A percentile compares a stretch with the other conserved stretches of the same genome.
These are phyloP conservation scores for Dalechampia spathulata DNA, from an alignment of 441 rosid species.

Conservation along the genomic window DNA sequence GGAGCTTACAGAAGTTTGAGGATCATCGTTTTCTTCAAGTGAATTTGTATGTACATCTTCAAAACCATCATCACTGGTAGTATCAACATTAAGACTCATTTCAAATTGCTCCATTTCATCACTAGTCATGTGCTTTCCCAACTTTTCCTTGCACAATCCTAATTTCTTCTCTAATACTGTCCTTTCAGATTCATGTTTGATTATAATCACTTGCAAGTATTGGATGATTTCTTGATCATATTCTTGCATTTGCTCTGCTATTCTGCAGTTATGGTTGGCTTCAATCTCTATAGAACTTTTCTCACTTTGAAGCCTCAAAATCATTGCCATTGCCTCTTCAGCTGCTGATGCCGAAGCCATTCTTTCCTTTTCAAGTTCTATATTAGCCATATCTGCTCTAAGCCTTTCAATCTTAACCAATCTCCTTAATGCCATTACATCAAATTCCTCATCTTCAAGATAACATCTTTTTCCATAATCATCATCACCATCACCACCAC, in stretches of 20 bases:
- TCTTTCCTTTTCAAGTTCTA: conserved; percentile 74
- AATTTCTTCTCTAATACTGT: conserved; percentile 27
- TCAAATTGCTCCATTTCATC: conserved; percentile 22
- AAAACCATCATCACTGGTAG: conserved; percentile 15
- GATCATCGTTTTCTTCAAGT: conserved; percentile 11
- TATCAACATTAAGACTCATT: conserved; percentile 6
- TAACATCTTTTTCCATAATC: conserved; percentile 23
- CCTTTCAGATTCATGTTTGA: conserved; percentile 36
- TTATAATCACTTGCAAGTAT: conserved; percentile 43
- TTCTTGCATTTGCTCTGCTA: conserved; percentile 50
- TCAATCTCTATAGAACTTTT: conserved; percentile 53
- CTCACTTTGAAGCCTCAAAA: conserved; percentile 63
- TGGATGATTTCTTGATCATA: conserved; percentile 51
- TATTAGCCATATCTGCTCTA: conserved; percentile 28
- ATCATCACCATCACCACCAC: conserved; percentile 3
- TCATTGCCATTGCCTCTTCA: conserved; percentile 85
- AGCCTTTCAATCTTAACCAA: conserved; percentile 54
- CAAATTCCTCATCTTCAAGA: conserved; percentile 49
- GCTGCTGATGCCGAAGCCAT: conserved; percentile 63
- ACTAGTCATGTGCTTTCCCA: conserved; percentile 11
- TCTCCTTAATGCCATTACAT: conserved; percentile 43
- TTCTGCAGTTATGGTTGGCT: conserved; percentile 49
- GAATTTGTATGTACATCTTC: conserved; percentile 14
- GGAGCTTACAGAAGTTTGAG: conserved; percentile 13
- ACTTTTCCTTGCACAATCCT: conserved; percentile 16